Percentiles rank a stretch among this genome's conserved stretches.
phyloP scores from a whole-genome alignment of 768 basidiomycete species.

The Pisolithus tinctorius region DNA sequence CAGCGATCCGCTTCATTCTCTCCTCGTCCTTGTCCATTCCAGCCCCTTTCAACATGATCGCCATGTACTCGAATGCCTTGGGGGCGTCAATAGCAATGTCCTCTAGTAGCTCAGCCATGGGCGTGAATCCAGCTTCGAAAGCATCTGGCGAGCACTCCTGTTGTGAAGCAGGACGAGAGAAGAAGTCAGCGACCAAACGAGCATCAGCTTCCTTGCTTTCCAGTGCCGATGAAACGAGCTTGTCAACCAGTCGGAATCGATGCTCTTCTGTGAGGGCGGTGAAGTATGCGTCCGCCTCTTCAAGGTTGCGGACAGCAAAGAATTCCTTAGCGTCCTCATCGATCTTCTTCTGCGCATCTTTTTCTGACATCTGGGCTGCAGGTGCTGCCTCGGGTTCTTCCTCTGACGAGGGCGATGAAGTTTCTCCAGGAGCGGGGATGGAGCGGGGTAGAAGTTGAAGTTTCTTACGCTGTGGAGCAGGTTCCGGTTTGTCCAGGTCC shows the following conservation, averaged over 20 bases:
- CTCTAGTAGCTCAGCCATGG: conserved; percentile 71
- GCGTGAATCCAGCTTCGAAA: conserved; percentile 71
- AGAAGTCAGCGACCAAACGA: conserved; percentile 69
- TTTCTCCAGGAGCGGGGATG: conserved; percentile 49
- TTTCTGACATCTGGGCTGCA: conserved; percentile 50
- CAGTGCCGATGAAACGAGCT: conserved; percentile 65
- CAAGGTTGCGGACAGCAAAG: conserved; percentile 74
- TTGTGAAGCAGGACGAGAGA: conserved; percentile 55
- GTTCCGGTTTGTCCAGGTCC: conserved; percentile 44
- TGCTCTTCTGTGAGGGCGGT: conserved; percentile 58
- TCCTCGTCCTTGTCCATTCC: conserved; percentile 53
- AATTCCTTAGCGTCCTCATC: conserved; percentile 81
- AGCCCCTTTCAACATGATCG: conserved; percentile 65
- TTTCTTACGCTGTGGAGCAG: conserved; percentile 51
- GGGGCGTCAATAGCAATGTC: conserved; percentile 90
- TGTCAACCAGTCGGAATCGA: conserved; percentile 63
- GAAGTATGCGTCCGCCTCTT: conserved; percentile 88
- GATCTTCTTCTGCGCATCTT: conserved; percentile 68
- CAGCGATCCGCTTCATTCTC: conserved; percentile 46
- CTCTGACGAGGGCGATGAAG: conserved; percentile 39
- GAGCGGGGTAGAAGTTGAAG: conserved; percentile 75
- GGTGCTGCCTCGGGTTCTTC: conserved; percentile 39
- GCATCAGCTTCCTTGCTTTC: conserved; percentile 81
- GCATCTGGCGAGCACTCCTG: conserved; percentile 48
- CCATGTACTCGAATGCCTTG: conserved; percentile 72